These are phyloP conservation scores for Boletus pseudo-olivaceus DNA, from an alignment of 768 basidiomycete species.

Conservation along the genomic window DNA sequence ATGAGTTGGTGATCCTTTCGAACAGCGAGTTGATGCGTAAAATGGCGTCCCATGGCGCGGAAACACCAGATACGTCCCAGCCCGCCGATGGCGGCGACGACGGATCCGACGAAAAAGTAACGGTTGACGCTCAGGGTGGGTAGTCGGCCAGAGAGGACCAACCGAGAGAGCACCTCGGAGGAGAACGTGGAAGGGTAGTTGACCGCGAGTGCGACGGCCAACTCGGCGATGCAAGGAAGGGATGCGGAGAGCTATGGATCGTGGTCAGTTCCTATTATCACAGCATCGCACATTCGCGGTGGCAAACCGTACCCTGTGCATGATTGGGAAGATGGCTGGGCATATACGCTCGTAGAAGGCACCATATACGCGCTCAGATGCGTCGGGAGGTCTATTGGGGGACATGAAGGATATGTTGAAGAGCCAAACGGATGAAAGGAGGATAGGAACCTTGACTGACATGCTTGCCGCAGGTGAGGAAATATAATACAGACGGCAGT, in stretches of 20 bases:
- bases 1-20: conserved; percentile 30
- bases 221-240: conserved; percentile 29
- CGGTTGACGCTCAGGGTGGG: conserved; percentile 21
- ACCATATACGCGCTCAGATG: conserved; percentile 17
- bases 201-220: conserved; percentile 18
- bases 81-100: conserved; percentile 27
- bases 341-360: conserved; percentile 23
- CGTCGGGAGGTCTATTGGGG: conserved; percentile 17
- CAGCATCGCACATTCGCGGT: not conserved
- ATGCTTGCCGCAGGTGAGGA: conserved; percentile 7
- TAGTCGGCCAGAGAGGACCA: conserved; percentile 17
- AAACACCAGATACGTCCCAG: conserved; percentile 38
- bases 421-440: conserved; percentile 25
- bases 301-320: conserved; percentile 20
- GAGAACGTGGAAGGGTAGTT: conserved; percentile 16
- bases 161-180: conserved; percentile 17
- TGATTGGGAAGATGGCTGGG: conserved; percentile 19
- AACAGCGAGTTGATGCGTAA: conserved; percentile 35
- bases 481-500: not conserved
- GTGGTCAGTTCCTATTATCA: conserved; percentile 1
- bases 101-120: conserved; percentile 30
- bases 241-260: conserved; percentile 23
- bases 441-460: conserved; percentile 21
- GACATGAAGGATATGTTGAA: conserved; percentile 27
- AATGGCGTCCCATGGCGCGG: conserved; percentile 30